Conservation (phyloP, 192 early-diverging fungal genomes). For the Mortierella claussenii region DNA sequence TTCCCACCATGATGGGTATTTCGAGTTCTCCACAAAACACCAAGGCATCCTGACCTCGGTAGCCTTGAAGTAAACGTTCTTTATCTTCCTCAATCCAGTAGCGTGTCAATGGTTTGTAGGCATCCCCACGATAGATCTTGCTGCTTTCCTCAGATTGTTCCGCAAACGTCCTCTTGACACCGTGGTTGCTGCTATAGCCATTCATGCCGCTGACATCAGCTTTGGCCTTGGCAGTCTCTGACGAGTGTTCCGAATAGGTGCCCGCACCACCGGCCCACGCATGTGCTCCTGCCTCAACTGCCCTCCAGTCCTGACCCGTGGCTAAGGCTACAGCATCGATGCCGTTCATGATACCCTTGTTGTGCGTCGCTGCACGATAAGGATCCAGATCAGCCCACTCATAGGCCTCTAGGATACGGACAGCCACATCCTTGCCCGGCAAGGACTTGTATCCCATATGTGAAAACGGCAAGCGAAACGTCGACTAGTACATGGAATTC, state of each 20-base stretch:
- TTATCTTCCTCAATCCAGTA: constrained; percentile 76
- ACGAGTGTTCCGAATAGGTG: constrained; percentile 29
- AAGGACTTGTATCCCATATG: constrained; percentile 74
- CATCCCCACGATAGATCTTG: constrained; percentile 36
- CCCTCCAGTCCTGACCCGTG: constrained; percentile 83
- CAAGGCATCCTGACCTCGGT: constrained; percentile 37
- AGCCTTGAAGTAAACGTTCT: constrained; percentile 31
- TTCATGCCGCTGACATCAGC: not conserved
- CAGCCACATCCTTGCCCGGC: constrained; percentile 69
- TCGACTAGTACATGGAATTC: too few relatives aligned
- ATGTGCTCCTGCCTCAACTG: constrained; percentile 78
- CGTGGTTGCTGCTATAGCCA: not conserved
- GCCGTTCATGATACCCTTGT: constrained; percentile 88
- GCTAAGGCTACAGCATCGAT: constrained; percentile 82
- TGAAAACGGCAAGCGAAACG: constrained; percentile 69
- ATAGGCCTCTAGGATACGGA: constrained; percentile 72
- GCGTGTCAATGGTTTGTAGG: constrained; percentile 73
- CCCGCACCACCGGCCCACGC: constrained; percentile 67
- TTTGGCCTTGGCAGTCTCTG: not conserved
- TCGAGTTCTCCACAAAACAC: constrained; percentile 74
- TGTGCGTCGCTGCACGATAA: constrained; percentile 78
- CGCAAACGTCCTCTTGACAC: constrained; percentile 30
- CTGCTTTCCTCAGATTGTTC: not conserved
- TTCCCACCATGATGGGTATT: constrained; percentile 78
- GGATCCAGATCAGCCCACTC: constrained; percentile 78